phyloP scores from a whole-genome alignment of 352 stramenopile species.

The Globisporangium cederbergense region DNA sequence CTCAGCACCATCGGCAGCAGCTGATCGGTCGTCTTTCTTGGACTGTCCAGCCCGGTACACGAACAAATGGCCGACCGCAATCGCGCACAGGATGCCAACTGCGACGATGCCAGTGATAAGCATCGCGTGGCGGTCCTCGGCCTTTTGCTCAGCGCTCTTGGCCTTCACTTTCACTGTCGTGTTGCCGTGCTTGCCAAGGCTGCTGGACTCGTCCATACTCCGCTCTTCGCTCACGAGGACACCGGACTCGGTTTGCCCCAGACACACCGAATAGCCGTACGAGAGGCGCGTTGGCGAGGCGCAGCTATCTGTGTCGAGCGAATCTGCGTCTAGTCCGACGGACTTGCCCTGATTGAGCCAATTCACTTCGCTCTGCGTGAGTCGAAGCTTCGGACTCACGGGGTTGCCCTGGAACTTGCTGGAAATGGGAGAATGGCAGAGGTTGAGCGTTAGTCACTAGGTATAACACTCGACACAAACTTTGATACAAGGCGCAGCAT shows the following conservation, averaged over 20 bases:
- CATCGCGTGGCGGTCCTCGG: conserved; percentile 13
- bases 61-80: conserved; percentile 4
- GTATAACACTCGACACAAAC: too few species aligned
- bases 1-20: not conserved
- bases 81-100: not conserved
- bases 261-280: conserved; percentile 2
- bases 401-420: conserved; percentile 14
- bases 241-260: not conserved
- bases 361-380: not conserved
- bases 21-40: not conserved
- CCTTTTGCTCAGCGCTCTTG: conserved; percentile 1
- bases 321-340: conserved; percentile 1
- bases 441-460: not conserved
- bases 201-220: not conserved
- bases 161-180: not conserved
- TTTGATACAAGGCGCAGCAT: not conserved
- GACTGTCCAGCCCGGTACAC: conserved; percentile 2
- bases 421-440: not conserved
- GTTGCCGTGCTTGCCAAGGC: not conserved
- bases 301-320: conserved; percentile 8
- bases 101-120: conserved; percentile 3
- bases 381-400: not conserved
- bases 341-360: conserved; percentile 2
- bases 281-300: not conserved
- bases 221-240: not conserved